Conservation (phyloP, 805 yeast species). For the Starmerella ratchasimensis region DNA sequence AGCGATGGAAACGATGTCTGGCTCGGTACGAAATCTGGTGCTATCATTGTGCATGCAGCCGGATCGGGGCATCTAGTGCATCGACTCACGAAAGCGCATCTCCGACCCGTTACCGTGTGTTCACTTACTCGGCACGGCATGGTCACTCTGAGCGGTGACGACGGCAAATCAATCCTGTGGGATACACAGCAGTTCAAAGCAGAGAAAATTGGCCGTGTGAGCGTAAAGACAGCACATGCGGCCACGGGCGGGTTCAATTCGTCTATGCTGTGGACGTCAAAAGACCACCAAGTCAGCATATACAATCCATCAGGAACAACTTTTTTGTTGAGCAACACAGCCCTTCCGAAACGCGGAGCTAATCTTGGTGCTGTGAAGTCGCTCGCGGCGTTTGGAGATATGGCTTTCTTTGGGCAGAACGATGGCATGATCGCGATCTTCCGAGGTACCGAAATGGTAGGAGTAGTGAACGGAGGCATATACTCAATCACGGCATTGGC, state of each 20-base stretch:
- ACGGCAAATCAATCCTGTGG: constrained; percentile 29
- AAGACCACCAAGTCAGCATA: constrained; percentile 23
- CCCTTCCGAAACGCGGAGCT: constrained; percentile 13
- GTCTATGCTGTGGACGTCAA: constrained; percentile 26
- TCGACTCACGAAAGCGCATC: constrained; percentile 8
- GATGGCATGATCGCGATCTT: constrained; percentile 28
- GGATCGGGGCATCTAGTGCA: constrained; percentile 1
- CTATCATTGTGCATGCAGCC: not conserved
- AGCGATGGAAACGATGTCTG: constrained; percentile 7
- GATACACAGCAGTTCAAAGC: constrained; percentile 14
- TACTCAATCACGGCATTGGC: constrained; percentile 24
- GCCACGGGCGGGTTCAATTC: constrained; percentile 6
- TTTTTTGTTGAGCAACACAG: constrained; percentile 13
- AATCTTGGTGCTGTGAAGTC: constrained; percentile 14
- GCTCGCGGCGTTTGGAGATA: constrained; percentile 20
- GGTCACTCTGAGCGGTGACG: constrained; percentile 25
- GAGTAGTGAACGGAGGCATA: constrained; percentile 24
- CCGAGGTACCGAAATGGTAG: constrained; percentile 19
- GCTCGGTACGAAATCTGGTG: constrained; percentile 10
- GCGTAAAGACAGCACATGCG: not conserved
- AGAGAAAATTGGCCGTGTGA: not conserved
- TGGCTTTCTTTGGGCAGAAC: constrained; percentile 30
- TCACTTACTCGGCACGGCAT: constrained; percentile 3
- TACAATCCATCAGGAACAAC: constrained; percentile 21
- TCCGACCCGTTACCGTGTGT: constrained; percentile 10